Conservation (phyloP, 2,329 filamentous ascomycete genomes). For the Monilinia laxa region DNA sequence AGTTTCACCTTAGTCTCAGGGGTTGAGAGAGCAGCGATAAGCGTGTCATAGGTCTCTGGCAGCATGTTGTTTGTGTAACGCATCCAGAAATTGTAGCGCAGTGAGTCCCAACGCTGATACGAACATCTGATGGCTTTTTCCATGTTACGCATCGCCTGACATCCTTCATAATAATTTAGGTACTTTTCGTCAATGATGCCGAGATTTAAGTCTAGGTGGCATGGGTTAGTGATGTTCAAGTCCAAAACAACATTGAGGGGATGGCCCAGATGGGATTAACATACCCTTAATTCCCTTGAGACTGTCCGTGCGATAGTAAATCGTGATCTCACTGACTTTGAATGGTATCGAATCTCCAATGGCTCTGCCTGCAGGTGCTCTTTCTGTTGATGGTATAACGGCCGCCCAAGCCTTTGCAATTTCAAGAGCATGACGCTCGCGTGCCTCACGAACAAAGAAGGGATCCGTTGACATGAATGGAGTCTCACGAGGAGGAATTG, state of each 20-base stretch:
- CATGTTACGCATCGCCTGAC: conserved; percentile 8
- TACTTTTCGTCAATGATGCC: background rate
- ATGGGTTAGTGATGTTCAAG: background rate
- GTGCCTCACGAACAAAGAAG: background rate
- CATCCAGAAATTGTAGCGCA: background rate
- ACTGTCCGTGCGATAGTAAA: conserved; percentile 1
- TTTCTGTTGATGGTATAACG: background rate
- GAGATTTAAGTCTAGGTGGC: background rate
- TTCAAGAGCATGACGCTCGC: background rate
- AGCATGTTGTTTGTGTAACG: background rate
- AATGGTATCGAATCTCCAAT: background rate
- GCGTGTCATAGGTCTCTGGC: background rate
- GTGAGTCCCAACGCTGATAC: background rate
- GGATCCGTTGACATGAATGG: background rate
- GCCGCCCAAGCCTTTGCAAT: background rate
- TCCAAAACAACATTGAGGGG: too few species aligned
- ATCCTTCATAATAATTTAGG: background rate
- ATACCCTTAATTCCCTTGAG: background rate
- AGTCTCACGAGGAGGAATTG: background rate
- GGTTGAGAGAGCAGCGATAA: background rate
- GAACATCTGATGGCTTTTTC: background rate
- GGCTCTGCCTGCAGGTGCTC: background rate
- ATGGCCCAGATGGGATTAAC: background rate
- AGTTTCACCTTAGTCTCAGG: background rate
- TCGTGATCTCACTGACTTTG: background rate